These are phyloP conservation scores for Lenwebbia sp. DNA, from an alignment of 345 rosid genomes.

Conservation along the genomic window DNA sequence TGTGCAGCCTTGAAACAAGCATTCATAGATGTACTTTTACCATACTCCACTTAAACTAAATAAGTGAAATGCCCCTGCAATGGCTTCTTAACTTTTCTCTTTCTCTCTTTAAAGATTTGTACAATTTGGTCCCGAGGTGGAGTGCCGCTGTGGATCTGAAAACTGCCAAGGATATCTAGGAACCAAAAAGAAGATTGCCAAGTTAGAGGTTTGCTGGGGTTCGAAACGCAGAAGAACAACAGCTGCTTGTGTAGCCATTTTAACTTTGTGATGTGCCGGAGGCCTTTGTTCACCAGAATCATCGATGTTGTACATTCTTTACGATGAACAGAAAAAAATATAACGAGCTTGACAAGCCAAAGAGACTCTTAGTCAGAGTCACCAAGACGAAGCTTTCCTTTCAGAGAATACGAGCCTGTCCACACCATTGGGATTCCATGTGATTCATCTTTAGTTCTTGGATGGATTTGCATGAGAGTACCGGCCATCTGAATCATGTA, in stretches of 20 bases:
- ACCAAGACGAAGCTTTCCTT: neutral
- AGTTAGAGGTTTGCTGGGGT: constrained; percentile 64
- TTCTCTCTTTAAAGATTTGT: constrained; percentile 44
- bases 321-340: neutral
- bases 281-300: neutral
- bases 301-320: neutral
- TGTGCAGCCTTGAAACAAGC: neutral
- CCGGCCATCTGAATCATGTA: neutral
- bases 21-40: neutral
- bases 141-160: constrained; percentile 70
- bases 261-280: constrained; percentile 10
- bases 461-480: neutral
- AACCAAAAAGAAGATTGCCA: constrained; percentile 48
- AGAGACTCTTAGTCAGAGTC: neutral
- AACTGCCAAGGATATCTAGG: constrained; percentile 83
- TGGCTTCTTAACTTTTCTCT: neutral
- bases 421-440: neutral
- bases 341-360: neutral
- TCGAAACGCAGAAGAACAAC: constrained; percentile 76
- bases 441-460: neutral
- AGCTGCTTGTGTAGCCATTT: constrained; percentile 18
- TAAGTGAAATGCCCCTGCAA: neutral
- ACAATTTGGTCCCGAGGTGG: constrained; percentile 88
- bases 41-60: neutral
- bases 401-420: neutral